Base-by-base conservation (phyloP, 2,329 filamentous ascomycete species). In the Colletotrichum orbiculare region DNA sequence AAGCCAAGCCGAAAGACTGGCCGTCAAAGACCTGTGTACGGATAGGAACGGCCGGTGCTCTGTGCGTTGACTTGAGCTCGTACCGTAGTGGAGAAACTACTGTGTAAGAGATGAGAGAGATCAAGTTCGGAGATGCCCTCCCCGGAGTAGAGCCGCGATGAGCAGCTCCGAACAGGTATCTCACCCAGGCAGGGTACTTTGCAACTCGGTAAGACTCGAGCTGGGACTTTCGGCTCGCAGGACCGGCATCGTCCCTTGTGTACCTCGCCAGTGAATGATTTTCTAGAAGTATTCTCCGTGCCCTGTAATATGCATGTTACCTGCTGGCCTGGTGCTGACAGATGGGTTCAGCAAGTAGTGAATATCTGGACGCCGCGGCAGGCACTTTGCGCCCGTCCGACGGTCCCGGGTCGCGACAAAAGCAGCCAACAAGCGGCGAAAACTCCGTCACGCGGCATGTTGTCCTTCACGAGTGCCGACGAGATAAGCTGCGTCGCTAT, bases 251-350 rank as follows among this genome's bases (percentile, higher is more conserved):
- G 57, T 35, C 47, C 56, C 54, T 39, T 9, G 6, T 10, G 15
- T 58, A 38, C 41, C 48, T 60, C 52, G 47, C 56, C 60, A 65
- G 39, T 52, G 41, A 33, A 52, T 53, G 43, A 54, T 33, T 50
- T 67, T 67, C 65, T 61, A 65, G 65, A 67, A 67, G 50, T 55
- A 47, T 67, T 67, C 46, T 54, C 55, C 42, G 25, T 55, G 43
- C 50, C 49, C 53, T 47, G 56, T 57, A 47, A 65, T 54, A 60
- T 55, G 45, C 8, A 25, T 25, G 25, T 25, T 25, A 33, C 17
- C 17, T 17, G 17, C 25, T 17, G 46, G 46, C 65, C 52, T 43
- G 45, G 61, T 56, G 25, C 37, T 55, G 52, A 43, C 47, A 45
- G 48, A 52, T 55, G 57, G 46, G 38, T 38, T 50, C 46, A 45